Evolutionary conservation across 2,329 filamentous ascomycete species (phyloP), one percentile per base, ranked within the genome.

Genomic region (Botrytis deweyae): DNA sequence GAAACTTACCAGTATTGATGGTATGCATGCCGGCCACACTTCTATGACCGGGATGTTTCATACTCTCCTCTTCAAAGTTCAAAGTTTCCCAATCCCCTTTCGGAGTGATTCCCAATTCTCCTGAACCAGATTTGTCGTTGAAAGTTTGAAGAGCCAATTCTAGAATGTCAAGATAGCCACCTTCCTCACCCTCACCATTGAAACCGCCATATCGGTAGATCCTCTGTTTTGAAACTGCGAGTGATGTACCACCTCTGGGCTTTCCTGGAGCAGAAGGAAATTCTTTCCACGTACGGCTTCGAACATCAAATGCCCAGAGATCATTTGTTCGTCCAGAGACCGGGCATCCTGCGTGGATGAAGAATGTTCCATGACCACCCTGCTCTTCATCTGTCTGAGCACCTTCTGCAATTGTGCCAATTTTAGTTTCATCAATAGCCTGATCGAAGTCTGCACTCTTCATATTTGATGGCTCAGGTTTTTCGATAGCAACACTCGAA

Each of bases 131-230:
- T 75, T 82, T 83, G 78, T 89, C 88, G 75, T 87, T 84, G 77
- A 88, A 88, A 42, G 84, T 84, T 77, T 88, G 87, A n/a, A 90
- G 82, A 29, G 83, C 85, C 16, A 91, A 84, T 72, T 87, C 85
- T 29, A 91, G 80, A 74, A 92, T 87, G 79, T 97, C 93, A 20
- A 97, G 80, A 74, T 87, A 86, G 0, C 92, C 93, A 25, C 93
- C 93, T 66, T 93, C 85, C 79, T 95, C 92, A 0, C 80, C 84
- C 63, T 86, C 84, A 0, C 92, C 93, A 81, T 95, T 92, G 78
- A 91, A 95, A 0, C 94, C 94, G 75, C 93, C 93, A 84, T 94
- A 95, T 42, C 93, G 88, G 83, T 91, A 97, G 10, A 97, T 81
- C 38, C 89, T 87, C 38, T 88, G 88, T 72, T 87, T 86, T 63